Conservation (phyloP, 805 yeast species). For the Cyberlindnera xylosilytica region DNA sequence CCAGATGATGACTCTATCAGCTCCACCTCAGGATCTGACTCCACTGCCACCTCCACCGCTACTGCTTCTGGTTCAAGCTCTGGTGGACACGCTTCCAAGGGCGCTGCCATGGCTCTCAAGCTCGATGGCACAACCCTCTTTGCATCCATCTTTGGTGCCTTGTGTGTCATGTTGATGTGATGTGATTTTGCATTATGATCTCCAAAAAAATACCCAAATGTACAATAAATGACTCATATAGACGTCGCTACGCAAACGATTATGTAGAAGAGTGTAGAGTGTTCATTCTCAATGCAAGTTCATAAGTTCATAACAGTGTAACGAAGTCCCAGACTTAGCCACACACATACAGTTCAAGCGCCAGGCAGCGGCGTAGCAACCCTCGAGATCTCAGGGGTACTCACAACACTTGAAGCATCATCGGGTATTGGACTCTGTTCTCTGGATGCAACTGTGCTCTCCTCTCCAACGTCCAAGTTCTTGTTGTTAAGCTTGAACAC, state of each 20-base stretch:
- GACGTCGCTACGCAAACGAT: no score
- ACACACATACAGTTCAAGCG: background rate
- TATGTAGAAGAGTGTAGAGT: no score
- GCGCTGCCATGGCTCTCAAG: constrained; percentile 3
- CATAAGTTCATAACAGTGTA: no score
- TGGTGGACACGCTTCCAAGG: background rate
- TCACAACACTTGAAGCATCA: constrained; percentile 19
- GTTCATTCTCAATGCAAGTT: no score
- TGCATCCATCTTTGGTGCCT: constrained; percentile 11
- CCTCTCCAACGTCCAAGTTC: constrained; percentile 8
- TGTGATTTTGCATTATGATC: background rate
- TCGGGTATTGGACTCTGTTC: constrained; percentile 24
- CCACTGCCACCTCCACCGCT: constrained; percentile 8
- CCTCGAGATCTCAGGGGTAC: constrained; percentile 23
- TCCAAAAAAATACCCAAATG: no score
- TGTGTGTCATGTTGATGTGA: constrained; percentile 10
- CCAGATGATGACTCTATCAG: constrained; percentile 11
- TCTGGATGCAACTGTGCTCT: constrained; percentile 14
- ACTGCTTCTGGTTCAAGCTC: background rate
- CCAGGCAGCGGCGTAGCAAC: constrained; percentile 16
- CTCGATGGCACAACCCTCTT: constrained; percentile 7
- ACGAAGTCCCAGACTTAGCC: background rate
- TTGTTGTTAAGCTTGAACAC: constrained; percentile 24
- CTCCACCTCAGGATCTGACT: background rate
- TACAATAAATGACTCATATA: no score